Conservation (phyloP, 139 green algal species). For the Volvox reticuliferus region DNA sequence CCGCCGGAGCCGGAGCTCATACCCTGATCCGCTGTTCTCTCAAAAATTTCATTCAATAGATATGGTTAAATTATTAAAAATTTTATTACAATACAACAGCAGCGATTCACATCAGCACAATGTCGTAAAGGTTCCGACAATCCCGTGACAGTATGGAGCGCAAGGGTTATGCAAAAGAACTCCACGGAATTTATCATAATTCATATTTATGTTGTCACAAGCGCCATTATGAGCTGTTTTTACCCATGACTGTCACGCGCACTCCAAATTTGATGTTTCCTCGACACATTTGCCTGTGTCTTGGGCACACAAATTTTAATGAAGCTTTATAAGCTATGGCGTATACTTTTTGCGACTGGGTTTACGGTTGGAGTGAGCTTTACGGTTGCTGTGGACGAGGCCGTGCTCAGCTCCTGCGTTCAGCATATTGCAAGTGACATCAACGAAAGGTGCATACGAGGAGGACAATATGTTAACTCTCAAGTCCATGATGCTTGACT, state of each 20-base stretch:
- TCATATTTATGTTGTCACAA: neutral
- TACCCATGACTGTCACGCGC: neutral
- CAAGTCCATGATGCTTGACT: neutral
- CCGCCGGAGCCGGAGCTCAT: too few relatives aligned
- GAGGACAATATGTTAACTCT: neutral
- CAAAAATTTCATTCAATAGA: too few relatives aligned
- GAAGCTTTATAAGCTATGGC: neutral
- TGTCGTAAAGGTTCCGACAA: too few relatives aligned
- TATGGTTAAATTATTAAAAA: too few relatives aligned
- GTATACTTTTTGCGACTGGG: neutral
- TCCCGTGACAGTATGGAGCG: too few relatives aligned
- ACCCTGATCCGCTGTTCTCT: too few relatives aligned
- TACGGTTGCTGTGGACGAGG: conserved; percentile 3
- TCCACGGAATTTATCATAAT: too few relatives aligned
- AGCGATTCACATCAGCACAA: too few relatives aligned
- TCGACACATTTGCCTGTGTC: neutral
- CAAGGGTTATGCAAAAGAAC: too few relatives aligned
- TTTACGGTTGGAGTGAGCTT: neutral
- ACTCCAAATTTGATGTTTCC: neutral
- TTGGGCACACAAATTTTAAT: neutral
- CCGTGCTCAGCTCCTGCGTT: neutral
- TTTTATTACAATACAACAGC: too few relatives aligned
- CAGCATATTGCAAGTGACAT: neutral
- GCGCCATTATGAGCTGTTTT: neutral
- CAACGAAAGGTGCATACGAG: neutral